Base-by-base conservation (phyloP, 345 rosid genomes). In the Chamaenerion angustifolium region DNA sequence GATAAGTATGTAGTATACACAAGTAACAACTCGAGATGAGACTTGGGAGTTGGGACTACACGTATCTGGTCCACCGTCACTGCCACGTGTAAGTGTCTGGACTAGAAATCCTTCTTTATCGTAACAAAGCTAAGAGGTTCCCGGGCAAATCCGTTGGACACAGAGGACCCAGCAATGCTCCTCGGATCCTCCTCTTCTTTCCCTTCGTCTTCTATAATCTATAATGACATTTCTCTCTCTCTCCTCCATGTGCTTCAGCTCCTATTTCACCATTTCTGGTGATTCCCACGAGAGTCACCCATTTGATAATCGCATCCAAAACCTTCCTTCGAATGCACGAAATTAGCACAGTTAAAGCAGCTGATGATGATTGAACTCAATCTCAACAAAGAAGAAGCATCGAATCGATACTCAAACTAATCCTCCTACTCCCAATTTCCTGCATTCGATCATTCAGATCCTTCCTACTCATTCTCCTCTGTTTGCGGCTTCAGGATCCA, bases 291-390 rank as follows among this genome's bases (percentile, higher is more conserved):
- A 23, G 40, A 23, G 0, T 6, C 52, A 16, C 0, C 12, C 12
- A 4, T 12, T 16, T 2, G 49, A 13, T 13, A 12, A 25, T 10
- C 25, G 52, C 16, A 49, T 49, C 40, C 6, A 17, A 49, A 23
- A 14, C 71, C 48, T 74, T 67, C 27, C 76, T 62, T 69, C 62
- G 40, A 49, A 50, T 61, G 45, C 75, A 77, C 66, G 76, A 4
- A 66, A 63, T 45, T 53, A 10, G 41, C 12, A 15, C 40, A 12
- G 41, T 15, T 16, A 49, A 13, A 49, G 52, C 40, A 16, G 18
- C 18, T 13, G 4, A 10, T 21, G 40, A 16, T 10, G 6, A 12
- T 16, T 49, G 52, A 49, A 49, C 16, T 49, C 40, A 49, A 49
- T 9, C 52, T 49, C 41, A 12, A n/a, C 8, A 17, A 12, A 49